A percentile compares a stretch with the other conserved stretches of the same genome.
Conservation (phyloP, 768 basidiomycete genomes). For the Termitomyces heimii region DNA sequence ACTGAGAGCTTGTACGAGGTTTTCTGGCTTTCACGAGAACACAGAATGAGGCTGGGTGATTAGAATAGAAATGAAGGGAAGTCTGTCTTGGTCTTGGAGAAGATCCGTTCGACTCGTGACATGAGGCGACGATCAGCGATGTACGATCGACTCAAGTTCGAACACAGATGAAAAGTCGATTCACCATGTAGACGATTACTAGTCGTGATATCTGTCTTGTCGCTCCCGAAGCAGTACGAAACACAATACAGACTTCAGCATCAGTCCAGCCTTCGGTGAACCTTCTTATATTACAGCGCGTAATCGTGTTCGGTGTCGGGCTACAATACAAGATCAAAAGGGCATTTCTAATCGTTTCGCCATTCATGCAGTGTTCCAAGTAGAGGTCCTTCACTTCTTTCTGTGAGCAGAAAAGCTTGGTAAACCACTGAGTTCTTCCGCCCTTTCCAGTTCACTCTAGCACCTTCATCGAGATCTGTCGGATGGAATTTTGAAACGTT, state of each 20-base stretch:
- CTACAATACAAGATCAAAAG: not conserved
- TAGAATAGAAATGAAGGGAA: not conserved
- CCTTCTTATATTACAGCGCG: not conserved
- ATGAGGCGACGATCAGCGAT: not conserved
- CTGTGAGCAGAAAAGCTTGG: not conserved
- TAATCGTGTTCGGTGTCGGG: not conserved
- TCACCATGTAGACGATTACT: no score
- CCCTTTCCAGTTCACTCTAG: not conserved
- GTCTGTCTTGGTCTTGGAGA: not conserved
- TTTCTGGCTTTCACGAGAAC: not conserved
- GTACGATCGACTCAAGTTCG: not conserved
- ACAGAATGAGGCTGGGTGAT: not conserved
- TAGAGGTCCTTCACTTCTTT: not conserved
- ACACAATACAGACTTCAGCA: not conserved
- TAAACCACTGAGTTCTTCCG: not conserved
- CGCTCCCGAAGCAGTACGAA: no score
- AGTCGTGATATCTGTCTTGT: no score
- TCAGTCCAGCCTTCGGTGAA: not conserved
- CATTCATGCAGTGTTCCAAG: not conserved
- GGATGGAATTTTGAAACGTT: not conserved
- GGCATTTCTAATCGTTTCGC: not conserved
- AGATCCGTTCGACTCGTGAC: not conserved
- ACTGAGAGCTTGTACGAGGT: not conserved
- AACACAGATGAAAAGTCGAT: no score
- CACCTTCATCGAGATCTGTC: no score